Evolutionary conservation across 495 filamentous ascomycete species (phyloP).

Genomic region (Poronia punctata): DNA sequence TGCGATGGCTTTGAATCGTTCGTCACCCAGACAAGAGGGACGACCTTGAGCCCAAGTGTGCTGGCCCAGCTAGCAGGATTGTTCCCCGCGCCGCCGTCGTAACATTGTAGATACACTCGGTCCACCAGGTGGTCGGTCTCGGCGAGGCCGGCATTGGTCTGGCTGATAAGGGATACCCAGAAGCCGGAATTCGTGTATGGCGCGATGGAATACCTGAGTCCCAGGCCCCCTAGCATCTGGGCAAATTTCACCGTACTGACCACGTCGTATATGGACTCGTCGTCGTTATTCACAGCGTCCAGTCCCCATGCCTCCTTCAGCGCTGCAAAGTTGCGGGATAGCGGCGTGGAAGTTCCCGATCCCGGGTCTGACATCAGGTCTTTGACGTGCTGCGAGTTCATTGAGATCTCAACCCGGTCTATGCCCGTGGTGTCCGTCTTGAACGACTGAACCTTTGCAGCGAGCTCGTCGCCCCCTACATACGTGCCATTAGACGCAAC

Average conservation of each 20-base stretch:
- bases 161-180: conserved; percentile 24
- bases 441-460: conserved; percentile 34
- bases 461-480: conserved; percentile 31
- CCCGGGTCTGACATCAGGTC: conserved; percentile 30
- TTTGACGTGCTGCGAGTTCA: conserved; percentile 35
- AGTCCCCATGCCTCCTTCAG: conserved; percentile 33
- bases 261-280: conserved; percentile 37
- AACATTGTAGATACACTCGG: conserved; percentile 35
- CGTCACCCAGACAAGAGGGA: conserved; percentile 38
- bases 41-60: conserved; percentile 32
- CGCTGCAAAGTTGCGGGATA: conserved; percentile 32
- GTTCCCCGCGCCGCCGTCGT: conserved; percentile 36
- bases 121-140: conserved; percentile 26
- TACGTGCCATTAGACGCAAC: conserved; percentile 29
- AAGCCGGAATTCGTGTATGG: conserved; percentile 33
- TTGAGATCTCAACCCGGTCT: conserved; percentile 33
- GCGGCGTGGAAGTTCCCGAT: conserved; percentile 19
- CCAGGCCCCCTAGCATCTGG: conserved; percentile 30
- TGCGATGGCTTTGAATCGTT: conserved; percentile 38
- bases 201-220: conserved; percentile 34
- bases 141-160: conserved; percentile 21
- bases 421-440: conserved; percentile 25
- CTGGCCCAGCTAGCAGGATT: conserved; percentile 30
- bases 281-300: conserved; percentile 40
- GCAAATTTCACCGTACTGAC: conserved; percentile 32